A percentile compares a stretch with the other conserved stretches of the same genome.
These are phyloP conservation scores for Pyrenula massariospora DNA, from an alignment of 495 filamentous ascomycete genomes.

Conservation along the genomic window DNA sequence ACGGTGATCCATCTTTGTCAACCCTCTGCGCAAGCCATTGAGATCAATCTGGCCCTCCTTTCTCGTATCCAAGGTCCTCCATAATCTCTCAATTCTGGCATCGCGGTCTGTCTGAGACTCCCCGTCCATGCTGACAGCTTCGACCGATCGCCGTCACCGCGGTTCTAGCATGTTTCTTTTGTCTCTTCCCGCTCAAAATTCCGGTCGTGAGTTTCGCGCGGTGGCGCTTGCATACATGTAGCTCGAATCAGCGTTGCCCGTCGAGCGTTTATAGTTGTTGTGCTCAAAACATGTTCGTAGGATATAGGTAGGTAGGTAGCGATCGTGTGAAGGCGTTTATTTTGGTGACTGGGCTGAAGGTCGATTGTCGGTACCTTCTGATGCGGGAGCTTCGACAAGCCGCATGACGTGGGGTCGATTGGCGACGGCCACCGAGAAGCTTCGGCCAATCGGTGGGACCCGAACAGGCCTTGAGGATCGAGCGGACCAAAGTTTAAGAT, in stretches of 20 bases:
- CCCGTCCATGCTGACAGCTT: conserved; percentile 11
- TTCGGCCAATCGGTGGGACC: not conserved
- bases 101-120: conserved; percentile 65
- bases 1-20: conserved; percentile 90
- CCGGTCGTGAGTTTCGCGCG: no score
- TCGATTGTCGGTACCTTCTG: not conserved
- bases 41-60: conserved; percentile 70
- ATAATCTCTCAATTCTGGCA: conserved; percentile 65
- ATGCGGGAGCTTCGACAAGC: not conserved
- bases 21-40: conserved; percentile 68
- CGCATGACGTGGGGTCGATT: not conserved
- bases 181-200: not conserved
- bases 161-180: not conserved
- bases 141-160: not conserved
- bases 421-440: not conserved
- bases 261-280: no score
- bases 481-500: no score
- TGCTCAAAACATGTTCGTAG: no score
- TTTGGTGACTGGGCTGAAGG: no score
- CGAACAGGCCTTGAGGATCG: no score
- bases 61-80: conserved; percentile 65
- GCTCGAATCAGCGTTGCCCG: no score
- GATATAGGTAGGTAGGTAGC: no score
- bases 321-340: no score
- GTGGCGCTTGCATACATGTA: no score